Conservation (phyloP, 768 basidiomycete genomes). For the Hebeloma cylindrosporum region DNA sequence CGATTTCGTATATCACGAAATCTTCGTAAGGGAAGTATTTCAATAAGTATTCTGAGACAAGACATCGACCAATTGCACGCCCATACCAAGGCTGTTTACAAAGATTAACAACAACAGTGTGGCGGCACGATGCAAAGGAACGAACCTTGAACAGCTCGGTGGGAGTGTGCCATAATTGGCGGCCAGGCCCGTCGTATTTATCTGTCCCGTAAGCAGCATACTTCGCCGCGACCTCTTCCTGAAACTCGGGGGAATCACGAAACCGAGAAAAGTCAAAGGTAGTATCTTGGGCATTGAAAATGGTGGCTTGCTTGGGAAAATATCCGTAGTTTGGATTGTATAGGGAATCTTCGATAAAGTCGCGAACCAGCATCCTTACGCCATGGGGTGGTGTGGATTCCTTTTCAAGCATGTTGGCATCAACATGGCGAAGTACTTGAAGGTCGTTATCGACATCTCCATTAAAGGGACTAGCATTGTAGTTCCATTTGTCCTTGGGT, state of each 20-base stretch:
- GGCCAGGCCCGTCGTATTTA: conserved; percentile 65
- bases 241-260: conserved; percentile 72
- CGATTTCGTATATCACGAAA: conserved; percentile 94
- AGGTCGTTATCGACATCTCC: conserved; percentile 45
- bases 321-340: conserved; percentile 99
- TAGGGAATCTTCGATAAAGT: conserved; percentile 94
- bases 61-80: conserved; percentile 82
- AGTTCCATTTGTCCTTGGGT: conserved; percentile 71
- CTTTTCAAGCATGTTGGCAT: conserved; percentile 66
- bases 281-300: conserved; percentile 66
- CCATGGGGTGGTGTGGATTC: conserved; percentile 62
- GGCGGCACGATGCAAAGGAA: background rate
- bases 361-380: conserved; percentile 93
- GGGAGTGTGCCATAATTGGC: conserved; percentile 98
- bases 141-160: conserved; percentile 94
- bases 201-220: conserved; percentile 73
- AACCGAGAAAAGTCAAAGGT: conserved; percentile 70
- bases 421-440: conserved; percentile 52
- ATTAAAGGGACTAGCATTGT: conserved; percentile 64
- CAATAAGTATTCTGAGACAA: conserved; percentile 89
- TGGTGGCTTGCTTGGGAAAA: conserved; percentile 90
- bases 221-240: conserved; percentile 72
- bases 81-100: conserved; percentile 86
- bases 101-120: background rate
- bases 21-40: conserved; percentile 97